phyloP scores from a whole-genome alignment of 805 yeast species.

The Maudiozyma pseudohumilis region DNA sequence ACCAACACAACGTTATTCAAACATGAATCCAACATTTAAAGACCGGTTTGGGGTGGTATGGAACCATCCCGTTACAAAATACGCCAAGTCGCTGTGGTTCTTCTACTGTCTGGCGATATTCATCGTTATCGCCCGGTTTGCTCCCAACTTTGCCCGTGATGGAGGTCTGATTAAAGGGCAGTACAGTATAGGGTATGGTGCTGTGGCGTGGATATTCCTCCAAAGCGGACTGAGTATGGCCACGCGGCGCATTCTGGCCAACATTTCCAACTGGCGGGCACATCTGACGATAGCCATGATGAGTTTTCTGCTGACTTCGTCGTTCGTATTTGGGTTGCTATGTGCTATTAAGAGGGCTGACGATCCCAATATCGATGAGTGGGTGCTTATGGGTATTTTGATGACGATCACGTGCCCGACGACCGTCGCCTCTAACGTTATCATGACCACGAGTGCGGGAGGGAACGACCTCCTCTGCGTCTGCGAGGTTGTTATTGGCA shows the following conservation, averaged over 20 bases:
- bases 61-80: conserved; percentile 17
- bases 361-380: conserved; percentile 51
- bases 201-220: conserved; percentile 77
- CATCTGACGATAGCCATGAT: conserved; percentile 59
- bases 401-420: conserved; percentile 86
- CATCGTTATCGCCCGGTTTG: conserved; percentile 64
- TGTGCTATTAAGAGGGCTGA: conserved; percentile 52
- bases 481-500: conserved; percentile 81
- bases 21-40: neutral
- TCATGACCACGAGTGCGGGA: conserved; percentile 79
- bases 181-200: conserved; percentile 73
- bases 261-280: conserved; percentile 71
- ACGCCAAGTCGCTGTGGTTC: conserved; percentile 53
- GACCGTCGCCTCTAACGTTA: conserved; percentile 84
- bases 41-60: no score
- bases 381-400: conserved; percentile 74
- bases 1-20: no score
- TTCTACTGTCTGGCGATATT: conserved; percentile 61
- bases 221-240: conserved; percentile 75
- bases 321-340: conserved; percentile 65
- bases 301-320: conserved; percentile 62
- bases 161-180: conserved; percentile 70
- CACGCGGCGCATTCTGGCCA: conserved; percentile 48
- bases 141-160: conserved; percentile 74
- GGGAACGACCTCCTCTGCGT: conserved; percentile 73